Conservation (phyloP, 2,329 filamentous ascomycete genomes). For the Chrysoporthe puriensis region DNA sequence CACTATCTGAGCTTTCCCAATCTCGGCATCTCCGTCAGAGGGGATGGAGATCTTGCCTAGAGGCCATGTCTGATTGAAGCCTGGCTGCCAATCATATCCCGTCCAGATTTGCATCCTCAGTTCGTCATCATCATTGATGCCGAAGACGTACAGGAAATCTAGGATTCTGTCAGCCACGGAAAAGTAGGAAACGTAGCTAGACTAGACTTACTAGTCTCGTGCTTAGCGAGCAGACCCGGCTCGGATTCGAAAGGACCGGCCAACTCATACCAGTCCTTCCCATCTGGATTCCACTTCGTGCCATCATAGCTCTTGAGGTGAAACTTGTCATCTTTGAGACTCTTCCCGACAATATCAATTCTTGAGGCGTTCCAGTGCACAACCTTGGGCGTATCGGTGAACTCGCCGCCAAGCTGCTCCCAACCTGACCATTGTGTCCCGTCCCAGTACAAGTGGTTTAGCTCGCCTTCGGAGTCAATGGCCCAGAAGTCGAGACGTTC, state of each 20-base stretch:
- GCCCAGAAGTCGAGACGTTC: constrained; percentile 4
- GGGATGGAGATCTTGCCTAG: background rate
- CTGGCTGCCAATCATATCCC: constrained; percentile 15
- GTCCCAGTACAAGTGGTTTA: constrained; percentile 14
- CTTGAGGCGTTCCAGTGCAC: constrained; percentile 3
- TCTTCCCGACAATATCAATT: constrained; percentile 7
- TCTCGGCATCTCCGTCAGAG: background rate
- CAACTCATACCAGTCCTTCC: constrained; percentile 6
- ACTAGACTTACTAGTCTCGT: background rate
- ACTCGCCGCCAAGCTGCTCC: constrained; percentile 10
- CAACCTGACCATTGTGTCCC: constrained; percentile 5
- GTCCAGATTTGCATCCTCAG: constrained; percentile 14
- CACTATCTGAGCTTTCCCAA: background rate
- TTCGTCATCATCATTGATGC: background rate
- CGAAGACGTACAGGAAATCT: constrained; percentile 15
- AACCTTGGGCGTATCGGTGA: background rate
- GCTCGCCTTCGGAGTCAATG: constrained; percentile 6
- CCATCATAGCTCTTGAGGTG: constrained; percentile 14
- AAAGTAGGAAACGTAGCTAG: background rate
- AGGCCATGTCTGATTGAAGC: background rate
- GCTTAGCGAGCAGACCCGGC: constrained; percentile 3
- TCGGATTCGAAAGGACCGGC: constrained; percentile 2
- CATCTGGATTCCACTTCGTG: constrained; percentile 5
- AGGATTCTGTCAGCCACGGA: background rate
- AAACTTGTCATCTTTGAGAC: background rate